These are phyloP conservation scores for Nephelium lappaceum DNA, from an alignment of 345 rosid species.

Conservation along the genomic window DNA sequence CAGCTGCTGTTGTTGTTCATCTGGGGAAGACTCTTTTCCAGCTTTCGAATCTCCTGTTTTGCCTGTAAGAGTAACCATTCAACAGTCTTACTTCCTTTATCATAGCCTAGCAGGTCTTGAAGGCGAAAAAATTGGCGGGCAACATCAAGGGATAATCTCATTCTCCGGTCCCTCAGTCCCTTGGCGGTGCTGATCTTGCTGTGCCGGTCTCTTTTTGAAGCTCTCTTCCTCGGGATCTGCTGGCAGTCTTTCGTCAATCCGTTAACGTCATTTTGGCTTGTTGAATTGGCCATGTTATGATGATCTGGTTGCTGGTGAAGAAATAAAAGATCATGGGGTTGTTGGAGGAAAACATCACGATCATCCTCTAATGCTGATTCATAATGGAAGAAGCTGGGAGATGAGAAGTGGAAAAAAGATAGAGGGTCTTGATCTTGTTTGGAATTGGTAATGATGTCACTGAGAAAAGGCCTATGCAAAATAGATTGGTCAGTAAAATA, in stretches of 20 bases:
- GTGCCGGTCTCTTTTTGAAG: conserved; percentile 68
- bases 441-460: conserved; percentile 32
- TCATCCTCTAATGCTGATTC: conserved; percentile 36
- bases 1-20: conserved; percentile 6
- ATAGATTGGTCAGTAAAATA: conserved; percentile 38
- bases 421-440: conserved; percentile 35
- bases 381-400: conserved; percentile 43
- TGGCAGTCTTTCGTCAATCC: conserved; percentile 1
- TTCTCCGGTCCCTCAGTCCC: conserved; percentile 81
- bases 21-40: conserved; percentile 26
- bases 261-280: conserved; percentile 11
- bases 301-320: conserved; percentile 29
- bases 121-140: conserved; percentile 73
- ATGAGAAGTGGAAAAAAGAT: conserved; percentile 46
- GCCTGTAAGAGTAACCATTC: conserved; percentile 80
- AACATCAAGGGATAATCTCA: conserved; percentile 79
- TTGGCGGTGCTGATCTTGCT: conserved; percentile 85
- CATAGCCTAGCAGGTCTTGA: conserved; percentile 81
- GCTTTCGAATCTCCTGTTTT: conserved; percentile 55
- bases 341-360: conserved; percentile 30
- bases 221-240: conserved; percentile 37
- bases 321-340: conserved; percentile 33
- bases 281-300: conserved; percentile 33
- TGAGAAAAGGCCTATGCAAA: conserved; percentile 32
- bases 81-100: conserved; percentile 83